Evolutionary conservation across 257 asterid species (phyloP).

Genomic region (Ehretia macrophylla): DNA sequence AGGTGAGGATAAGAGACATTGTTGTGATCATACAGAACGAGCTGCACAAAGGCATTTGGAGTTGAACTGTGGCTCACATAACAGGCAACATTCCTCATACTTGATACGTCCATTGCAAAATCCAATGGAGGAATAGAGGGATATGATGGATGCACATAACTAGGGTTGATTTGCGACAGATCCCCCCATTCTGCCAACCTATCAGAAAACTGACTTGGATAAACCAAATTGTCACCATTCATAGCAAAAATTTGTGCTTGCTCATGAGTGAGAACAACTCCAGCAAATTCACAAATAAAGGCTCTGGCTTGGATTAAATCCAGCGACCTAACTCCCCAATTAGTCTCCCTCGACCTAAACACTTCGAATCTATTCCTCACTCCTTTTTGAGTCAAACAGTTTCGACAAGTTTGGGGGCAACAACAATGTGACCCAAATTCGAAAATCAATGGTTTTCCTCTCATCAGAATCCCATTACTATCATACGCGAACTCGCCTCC

Average conservation of each 20-base stretch:
- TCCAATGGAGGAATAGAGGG: constrained; percentile 78
- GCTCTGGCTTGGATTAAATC: constrained; percentile 90
- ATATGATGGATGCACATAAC: constrained; percentile 45
- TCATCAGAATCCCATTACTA: constrained; percentile 51
- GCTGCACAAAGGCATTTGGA: constrained; percentile 79
- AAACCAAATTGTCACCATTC: constrained; percentile 78
- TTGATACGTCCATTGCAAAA: constrained; percentile 79
- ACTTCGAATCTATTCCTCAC: constrained; percentile 68
- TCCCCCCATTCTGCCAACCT: constrained; percentile 91
- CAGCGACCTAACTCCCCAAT: constrained; percentile 90
- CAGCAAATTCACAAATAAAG: constrained; percentile 81
- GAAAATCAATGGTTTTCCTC: constrained; percentile 72
- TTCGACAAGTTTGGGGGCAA: constrained; percentile 69
- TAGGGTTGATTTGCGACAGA: constrained; percentile 49
- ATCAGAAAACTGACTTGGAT: constrained; percentile 64
- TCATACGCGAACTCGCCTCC: constrained; percentile 76
- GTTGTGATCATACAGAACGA: constrained; percentile 71
- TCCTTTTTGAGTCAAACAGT: constrained; percentile 80
- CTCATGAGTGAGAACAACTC: constrained; percentile 72
- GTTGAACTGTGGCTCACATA: constrained; percentile 74
- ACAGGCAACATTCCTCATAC: constrained; percentile 88
- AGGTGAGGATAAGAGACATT: constrained; percentile 66
- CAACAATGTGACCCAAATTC: constrained; percentile 83
- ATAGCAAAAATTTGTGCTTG: constrained; percentile 66
- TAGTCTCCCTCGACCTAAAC: constrained; percentile 77